These are phyloP conservation scores for Zygotorulaspora danielsina DNA, from an alignment of 805 yeast genomes.

Conservation along the genomic window DNA sequence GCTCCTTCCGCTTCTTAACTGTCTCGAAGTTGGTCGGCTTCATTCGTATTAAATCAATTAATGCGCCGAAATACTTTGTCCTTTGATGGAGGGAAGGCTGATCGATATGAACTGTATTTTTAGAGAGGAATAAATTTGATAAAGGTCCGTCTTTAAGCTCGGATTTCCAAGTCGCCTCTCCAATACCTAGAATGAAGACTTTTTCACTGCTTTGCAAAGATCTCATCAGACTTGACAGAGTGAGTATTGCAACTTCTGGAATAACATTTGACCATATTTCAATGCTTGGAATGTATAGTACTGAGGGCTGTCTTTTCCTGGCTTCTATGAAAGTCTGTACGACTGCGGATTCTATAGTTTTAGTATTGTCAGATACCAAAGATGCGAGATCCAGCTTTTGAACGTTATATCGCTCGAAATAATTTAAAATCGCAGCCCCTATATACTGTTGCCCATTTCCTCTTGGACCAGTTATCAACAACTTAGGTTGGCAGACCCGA, in stretches of 20 bases:
- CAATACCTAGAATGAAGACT: constrained; percentile 67
- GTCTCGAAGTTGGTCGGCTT: constrained; percentile 72
- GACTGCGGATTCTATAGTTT: constrained; percentile 77
- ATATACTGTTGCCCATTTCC: constrained; percentile 89
- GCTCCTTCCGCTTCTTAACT: constrained; percentile 43
- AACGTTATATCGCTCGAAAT: constrained; percentile 83
- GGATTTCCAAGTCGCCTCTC: constrained; percentile 47
- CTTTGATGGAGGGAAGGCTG: constrained; percentile 51
- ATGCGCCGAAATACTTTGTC: constrained; percentile 48
- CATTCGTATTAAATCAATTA: constrained; percentile 54
- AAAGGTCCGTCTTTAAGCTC: constrained; percentile 41
- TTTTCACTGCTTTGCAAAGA: constrained; percentile 67
- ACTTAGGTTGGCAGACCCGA: constrained; percentile 75
- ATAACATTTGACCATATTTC: constrained; percentile 71
- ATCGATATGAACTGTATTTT: constrained; percentile 45
- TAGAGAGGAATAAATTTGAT: constrained; percentile 29
- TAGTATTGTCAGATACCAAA: constrained; percentile 69
- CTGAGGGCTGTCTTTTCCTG: constrained; percentile 81
- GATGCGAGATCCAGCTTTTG: constrained; percentile 81
- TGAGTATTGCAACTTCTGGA: constrained; percentile 64
- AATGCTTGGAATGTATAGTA: constrained; percentile 75
- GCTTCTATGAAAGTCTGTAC: constrained; percentile 86
- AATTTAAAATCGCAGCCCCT: constrained; percentile 73
- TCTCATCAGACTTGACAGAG: constrained; percentile 65
- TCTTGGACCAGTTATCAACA: constrained; percentile 63